Evolutionary conservation across 305 asterid species (phyloP).

Genomic region (Petunia hybrid): DNA sequence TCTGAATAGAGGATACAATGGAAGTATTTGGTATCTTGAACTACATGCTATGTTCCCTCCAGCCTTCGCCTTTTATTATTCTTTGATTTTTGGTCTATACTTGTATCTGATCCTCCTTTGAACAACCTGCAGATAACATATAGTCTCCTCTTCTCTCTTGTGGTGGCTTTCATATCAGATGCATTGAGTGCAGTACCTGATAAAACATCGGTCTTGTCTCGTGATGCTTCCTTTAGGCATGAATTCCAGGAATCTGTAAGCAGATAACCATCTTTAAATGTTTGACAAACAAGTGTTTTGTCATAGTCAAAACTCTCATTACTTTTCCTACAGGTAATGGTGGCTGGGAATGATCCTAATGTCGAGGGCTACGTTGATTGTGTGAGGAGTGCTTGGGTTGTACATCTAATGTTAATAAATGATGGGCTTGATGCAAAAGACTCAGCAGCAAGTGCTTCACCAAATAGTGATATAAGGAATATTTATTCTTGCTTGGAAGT

Average conservation of each 20-base stretch:
- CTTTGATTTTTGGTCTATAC: slow-evolving; percentile 26
- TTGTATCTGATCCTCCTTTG: slow-evolving; percentile 34
- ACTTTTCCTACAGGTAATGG: slow-evolving; percentile 73
- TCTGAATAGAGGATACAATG: neutral
- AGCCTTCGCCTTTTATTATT: slow-evolving; percentile 28
- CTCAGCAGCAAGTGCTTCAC: slow-evolving; percentile 52
- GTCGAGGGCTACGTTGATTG: slow-evolving; percentile 90
- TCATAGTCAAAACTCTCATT: slow-evolving; percentile 23
- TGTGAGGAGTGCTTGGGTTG: slow-evolving; percentile 92
- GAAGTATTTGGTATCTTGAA: slow-evolving; percentile 5
- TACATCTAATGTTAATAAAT: slow-evolving; percentile 81
- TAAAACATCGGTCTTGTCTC: slow-evolving; percentile 71
- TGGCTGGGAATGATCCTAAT: slow-evolving; percentile 69
- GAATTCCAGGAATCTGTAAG: slow-evolving; percentile 91
- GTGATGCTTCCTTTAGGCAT: slow-evolving; percentile 75
- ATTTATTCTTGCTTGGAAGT: slow-evolving; percentile 76
- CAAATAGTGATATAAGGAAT: slow-evolving; percentile 55
- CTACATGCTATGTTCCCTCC: slow-evolving; percentile 4
- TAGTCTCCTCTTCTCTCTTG: slow-evolving; percentile 88
- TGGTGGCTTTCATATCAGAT: slow-evolving; percentile 88
- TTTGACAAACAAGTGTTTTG: neutral
- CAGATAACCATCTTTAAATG: slow-evolving; percentile 34
- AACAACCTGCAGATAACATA: slow-evolving; percentile 71
- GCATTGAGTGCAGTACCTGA: slow-evolving; percentile 78
- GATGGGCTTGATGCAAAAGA: slow-evolving; percentile 71